Base-by-base conservation (phyloP, 352 stramenopile genomes). In the Pythium sp. region DNA sequence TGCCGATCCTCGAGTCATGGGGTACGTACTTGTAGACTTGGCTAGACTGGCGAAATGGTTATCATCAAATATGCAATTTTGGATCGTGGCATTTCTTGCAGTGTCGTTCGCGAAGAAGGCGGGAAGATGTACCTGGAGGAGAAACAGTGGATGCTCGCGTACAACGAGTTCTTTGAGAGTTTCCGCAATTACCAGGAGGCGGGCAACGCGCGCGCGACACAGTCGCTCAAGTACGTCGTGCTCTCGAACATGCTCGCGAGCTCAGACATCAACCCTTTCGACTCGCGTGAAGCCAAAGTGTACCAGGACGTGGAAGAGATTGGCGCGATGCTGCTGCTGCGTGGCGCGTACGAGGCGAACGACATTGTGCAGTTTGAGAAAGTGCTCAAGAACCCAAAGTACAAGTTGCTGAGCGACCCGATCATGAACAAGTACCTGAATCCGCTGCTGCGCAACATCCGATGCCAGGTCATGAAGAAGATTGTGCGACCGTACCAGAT, bases 111-210 rank as follows among this genome's bases (percentile, higher is more conserved):
- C 51, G 93, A 98, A 76, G 89, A 97, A 70, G 93, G 93, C 9
- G 93, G 92, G n/a, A 97, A 97, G 68, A 98, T 98, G 91, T 94
- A 97, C 72, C 77, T 98, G 79, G 82, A 91, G 55, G 83, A 97
- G 72, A 82, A 84, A 32, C 73, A 95, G 63, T 98, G 91, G 91
- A 86, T 86, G 68, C 75, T 93, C 41, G 93, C 93, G 51, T 98
- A 98, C 80, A 97, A 98, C 67, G 90, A 98, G 70, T 97, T 98
- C 70, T 98, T 97, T 41, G 91, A 97, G 77, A 94, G 90, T 65
- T 98, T 98, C 68, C 84, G 90, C 41, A 97, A 96, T 71, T 97
- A 98, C 71, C 92, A 98, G 64, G 90, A 98, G 74, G 91, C 91
- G 14, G 93, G 90, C 5, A 96, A 97, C 65, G 66, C 81, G 28